These are phyloP conservation scores for Solanum chmielewskii DNA, from an alignment of 257 asterid species.

Conservation along the genomic window DNA sequence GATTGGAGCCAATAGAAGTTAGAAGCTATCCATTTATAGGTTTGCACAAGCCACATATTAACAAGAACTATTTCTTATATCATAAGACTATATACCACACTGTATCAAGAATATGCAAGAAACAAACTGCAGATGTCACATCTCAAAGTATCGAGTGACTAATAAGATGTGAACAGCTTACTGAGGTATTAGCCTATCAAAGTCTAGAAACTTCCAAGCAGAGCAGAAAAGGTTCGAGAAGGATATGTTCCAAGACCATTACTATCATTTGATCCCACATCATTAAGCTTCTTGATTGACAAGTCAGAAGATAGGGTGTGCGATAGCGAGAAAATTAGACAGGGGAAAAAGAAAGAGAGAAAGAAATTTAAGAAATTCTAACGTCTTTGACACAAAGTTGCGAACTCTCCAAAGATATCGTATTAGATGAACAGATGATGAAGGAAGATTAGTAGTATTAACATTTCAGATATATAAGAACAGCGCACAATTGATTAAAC, in stretches of 20 bases:
- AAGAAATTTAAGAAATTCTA: background rate
- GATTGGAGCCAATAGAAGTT: background rate
- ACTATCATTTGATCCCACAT: background rate
- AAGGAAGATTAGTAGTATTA: background rate
- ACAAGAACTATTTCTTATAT: background rate
- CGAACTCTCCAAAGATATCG: background rate
- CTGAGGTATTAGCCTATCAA: background rate
- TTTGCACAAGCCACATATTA: background rate
- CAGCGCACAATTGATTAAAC: background rate
- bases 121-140: background rate
- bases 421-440: background rate
- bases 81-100: background rate
- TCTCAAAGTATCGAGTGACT: background rate
- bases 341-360: background rate
- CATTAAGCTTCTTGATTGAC: background rate
- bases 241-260: background rate
- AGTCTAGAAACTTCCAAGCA: background rate
- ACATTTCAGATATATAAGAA: background rate
- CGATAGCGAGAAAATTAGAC: background rate
- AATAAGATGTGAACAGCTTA: background rate
- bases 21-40: background rate
- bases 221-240: background rate
- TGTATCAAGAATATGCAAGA: background rate
- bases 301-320: background rate
- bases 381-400: background rate